A percentile compares a stretch with the other conserved stretches of the same genome.
Conservation (phyloP, 805 yeast species). For the Spathaspora sp. region DNA sequence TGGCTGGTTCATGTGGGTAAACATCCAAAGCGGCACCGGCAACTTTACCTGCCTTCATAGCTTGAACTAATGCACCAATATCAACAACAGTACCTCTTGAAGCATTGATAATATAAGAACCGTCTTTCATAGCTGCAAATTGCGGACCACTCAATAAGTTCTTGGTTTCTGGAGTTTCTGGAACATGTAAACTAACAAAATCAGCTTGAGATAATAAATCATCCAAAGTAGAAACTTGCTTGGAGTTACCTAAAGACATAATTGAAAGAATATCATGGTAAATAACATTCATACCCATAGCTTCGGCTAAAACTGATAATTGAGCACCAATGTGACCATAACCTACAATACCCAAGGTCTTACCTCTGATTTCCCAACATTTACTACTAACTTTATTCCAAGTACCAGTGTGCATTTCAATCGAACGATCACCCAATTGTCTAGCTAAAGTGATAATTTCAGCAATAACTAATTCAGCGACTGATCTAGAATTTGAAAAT, state of each 20-base stretch:
- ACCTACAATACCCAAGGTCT: slow-evolving; percentile 94
- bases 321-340: slow-evolving; percentile 99
- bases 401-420: slow-evolving; percentile 91
- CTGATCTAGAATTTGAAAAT: slow-evolving; percentile 96
- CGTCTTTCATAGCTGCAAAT: slow-evolving; percentile 94
- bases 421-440: slow-evolving; percentile 94
- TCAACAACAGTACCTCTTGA: slow-evolving; percentile 98
- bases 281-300: slow-evolving; percentile 95
- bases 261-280: slow-evolving; percentile 90
- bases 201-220: slow-evolving; percentile 80
- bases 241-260: slow-evolving; percentile 96
- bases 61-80: slow-evolving; percentile 87
- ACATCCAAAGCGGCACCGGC: slow-evolving; percentile 98
- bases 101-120: slow-evolving; percentile 91
- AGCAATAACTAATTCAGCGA: slow-evolving; percentile 95
- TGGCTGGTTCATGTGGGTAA: slow-evolving; percentile 95
- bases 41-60: slow-evolving; percentile 87
- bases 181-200: slow-evolving; percentile 91
- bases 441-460: slow-evolving; percentile 92
- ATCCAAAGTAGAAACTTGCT: slow-evolving; percentile 81
- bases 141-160: slow-evolving; percentile 87
- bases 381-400: slow-evolving; percentile 95
- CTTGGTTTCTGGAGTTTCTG: slow-evolving; percentile 89
- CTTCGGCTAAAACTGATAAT: slow-evolving; percentile 92
- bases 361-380: slow-evolving; percentile 99